These are phyloP conservation scores for Leccinum uliginosum DNA, from an alignment of 768 basidiomycete species.

Conservation along the genomic window DNA sequence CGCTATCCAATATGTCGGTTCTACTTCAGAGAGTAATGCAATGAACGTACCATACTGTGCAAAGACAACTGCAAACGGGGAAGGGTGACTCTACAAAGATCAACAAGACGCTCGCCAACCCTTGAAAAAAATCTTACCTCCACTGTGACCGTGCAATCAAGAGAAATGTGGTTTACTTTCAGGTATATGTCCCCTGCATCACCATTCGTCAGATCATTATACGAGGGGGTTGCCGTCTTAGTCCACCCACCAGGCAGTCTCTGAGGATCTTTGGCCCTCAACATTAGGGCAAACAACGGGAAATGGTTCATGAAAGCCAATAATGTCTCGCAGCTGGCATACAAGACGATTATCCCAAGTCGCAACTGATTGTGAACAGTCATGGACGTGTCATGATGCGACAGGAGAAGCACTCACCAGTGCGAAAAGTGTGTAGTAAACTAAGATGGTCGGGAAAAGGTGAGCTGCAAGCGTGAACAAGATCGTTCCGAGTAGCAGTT, in stretches of 20 bases:
- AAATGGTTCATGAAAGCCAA: conserved; percentile 88
- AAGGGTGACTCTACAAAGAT: conserved; percentile 45
- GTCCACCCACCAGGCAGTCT: conserved; percentile 65
- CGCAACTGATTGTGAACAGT: conserved; percentile 39
- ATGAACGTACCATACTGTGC: conserved; percentile 47
- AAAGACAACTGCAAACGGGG: conserved; percentile 49
- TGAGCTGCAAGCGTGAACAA: conserved; percentile 80
- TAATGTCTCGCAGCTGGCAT: conserved; percentile 59
- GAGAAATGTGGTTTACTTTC: conserved; percentile 23
- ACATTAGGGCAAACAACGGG: conserved; percentile 83
- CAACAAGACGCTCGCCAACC: not conserved
- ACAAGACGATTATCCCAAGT: conserved; percentile 49
- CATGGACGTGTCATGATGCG: not conserved
- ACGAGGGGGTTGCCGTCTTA: not conserved
- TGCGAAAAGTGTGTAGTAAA: conserved; percentile 83
- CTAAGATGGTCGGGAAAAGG: conserved; percentile 78
- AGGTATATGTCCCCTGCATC: conserved; percentile 27
- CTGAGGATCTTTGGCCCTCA: conserved; percentile 78
- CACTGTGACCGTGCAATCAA: conserved; percentile 18
- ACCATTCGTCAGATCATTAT: not conserved
- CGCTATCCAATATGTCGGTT: conserved; percentile 30
- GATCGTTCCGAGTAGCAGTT: conserved; percentile 91
- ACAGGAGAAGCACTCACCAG: conserved; percentile 35
- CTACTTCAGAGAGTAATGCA: not conserved
- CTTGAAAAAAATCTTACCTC: conserved; percentile 9